phyloP scores from a whole-genome alignment of 805 yeast genomes.

The Ogataea pini region DNA sequence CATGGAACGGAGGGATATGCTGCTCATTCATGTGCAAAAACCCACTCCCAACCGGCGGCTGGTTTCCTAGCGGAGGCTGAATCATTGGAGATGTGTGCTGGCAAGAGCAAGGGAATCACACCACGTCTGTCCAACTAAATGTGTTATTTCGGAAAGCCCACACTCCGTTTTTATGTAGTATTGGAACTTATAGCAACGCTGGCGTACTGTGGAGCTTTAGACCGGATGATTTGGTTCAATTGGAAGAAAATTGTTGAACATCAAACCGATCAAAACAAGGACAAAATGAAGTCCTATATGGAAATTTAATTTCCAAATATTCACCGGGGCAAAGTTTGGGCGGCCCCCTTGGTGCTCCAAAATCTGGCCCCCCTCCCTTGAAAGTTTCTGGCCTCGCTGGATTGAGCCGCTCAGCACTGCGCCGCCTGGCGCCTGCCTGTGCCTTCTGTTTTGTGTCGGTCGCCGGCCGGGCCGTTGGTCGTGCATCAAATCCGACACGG shows the following conservation, averaged over 20 bases:
- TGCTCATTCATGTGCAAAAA: not conserved
- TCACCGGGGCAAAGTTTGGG: not conserved
- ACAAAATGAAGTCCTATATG: not conserved
- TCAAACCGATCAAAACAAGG: not conserved
- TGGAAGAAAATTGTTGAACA: not conserved
- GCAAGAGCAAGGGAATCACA: conserved; percentile 1
- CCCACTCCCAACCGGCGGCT: conserved; percentile 2
- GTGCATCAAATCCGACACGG: conserved; percentile 2
- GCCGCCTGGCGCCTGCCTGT: conserved; percentile 1
- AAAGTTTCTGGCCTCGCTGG: not conserved
- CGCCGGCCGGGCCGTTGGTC: conserved; percentile 4
- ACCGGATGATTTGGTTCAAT: not conserved
- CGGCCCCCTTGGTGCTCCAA: not conserved
- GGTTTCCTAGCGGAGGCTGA: conserved; percentile 9
- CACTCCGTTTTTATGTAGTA: not conserved
- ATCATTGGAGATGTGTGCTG: conserved; percentile 7
- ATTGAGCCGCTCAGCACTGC: not conserved
- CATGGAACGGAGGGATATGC: not conserved
- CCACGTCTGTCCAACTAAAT: conserved; percentile 5
- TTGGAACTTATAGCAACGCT: conserved; percentile 1
- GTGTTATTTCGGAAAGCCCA: not conserved
- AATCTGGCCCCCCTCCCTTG: too few species aligned
- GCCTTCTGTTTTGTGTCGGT: conserved; percentile 1
- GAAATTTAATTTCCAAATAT: not conserved
- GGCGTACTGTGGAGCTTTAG: not conserved